Base-by-base conservation (phyloP, 208 protist species). In the Trypanosoma mega region DNA sequence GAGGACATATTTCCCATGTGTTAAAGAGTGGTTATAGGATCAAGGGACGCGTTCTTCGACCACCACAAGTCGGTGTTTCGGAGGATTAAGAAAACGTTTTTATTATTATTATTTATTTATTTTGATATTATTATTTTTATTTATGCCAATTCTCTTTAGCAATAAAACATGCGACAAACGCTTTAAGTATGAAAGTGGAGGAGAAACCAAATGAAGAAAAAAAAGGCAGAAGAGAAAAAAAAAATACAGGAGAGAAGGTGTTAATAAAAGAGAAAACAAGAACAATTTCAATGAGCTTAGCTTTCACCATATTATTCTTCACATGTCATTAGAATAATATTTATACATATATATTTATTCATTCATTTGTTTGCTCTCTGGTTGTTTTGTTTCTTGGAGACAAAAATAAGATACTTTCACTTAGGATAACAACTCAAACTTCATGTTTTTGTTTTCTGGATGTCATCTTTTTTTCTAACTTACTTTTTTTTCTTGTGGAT, bases 1-100 rank as follows among this genome's bases (percentile, higher is more conserved):
- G 29, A 3, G 86, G 87, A 33, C 74, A 71, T 24, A 72, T 97
- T 21, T 85, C 85, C 4, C 64, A 76, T 34, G 82, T 97, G 5
- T 59, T 97, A n/a, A 97, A 97, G 74, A 80, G 78, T 45, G 93
- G 93, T 30, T 97, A 96, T 74, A 92, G 61, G 20, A 74, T 96
- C 23, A 89, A 93, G 52, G 74, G 70, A 29, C 80, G 93, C 44
- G 74, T 96, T 12, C 82, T 97, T 30, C 85, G 93, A 23, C 81
- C 93, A 52, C 82, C 91, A 2, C 93, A 97, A 67, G 93, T 97
- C 51, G 82, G 82, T 49, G 91, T 97, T 30, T 24, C 64, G n/a
- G 74, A 82, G 31, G 63, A 78, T 6, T 34, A 54, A 64, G 1
- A 58, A 63, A 49, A 56, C 41, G 3, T 5, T 29, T 72, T 14